Evolutionary conservation across 306 rosid genomes (phyloP).

Genomic region (Prunus armeniaca): DNA sequence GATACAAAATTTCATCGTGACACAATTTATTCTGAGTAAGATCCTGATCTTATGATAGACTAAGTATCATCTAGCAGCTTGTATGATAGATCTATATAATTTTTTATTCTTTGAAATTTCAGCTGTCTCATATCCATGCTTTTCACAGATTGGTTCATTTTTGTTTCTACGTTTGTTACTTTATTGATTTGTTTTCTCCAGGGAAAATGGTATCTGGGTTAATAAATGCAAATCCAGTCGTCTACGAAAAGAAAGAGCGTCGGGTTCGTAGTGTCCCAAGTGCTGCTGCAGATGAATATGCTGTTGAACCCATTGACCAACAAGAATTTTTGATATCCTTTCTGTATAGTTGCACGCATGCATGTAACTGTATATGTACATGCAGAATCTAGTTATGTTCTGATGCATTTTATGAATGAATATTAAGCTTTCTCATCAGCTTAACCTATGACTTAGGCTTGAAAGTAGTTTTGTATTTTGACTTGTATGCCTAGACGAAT

Average conservation of each 20-base stretch:
- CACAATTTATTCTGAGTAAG: no score
- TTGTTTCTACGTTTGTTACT: not conserved
- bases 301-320: conserved; percentile 67
- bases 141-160: not conserved
- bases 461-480: not conserved
- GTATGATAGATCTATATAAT: not conserved
- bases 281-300: conserved; percentile 37
- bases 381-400: not conserved
- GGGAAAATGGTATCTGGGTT: conserved; percentile 62
- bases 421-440: not conserved
- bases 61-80: no score
- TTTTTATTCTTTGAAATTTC: not conserved
- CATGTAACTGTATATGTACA: not conserved
- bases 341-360: not conserved
- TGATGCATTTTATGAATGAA: not conserved
- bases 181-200: not conserved
- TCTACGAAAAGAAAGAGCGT: conserved; percentile 86
- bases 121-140: not conserved
- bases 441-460: not conserved
- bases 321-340: conserved; percentile 94
- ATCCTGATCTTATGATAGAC: no score
- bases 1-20: no score
- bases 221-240: conserved; percentile 77
- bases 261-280: conserved; percentile 48
- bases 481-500: not conserved